Conservation (phyloP, 768 basidiomycete species). For the Pleurotus tuber-regium region DNA sequence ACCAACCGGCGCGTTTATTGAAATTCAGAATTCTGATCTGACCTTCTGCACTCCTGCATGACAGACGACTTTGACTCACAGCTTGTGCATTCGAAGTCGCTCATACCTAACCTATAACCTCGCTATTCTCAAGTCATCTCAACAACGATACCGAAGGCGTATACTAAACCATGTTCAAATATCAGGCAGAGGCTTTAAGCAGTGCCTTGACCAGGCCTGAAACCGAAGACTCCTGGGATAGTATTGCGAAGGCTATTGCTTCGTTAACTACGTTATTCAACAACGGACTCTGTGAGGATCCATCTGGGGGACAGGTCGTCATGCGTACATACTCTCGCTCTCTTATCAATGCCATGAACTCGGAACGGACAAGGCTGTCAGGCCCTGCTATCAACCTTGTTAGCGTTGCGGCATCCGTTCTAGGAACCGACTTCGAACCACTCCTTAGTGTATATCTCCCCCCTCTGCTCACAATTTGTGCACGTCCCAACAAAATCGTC, state of each 20-base stretch:
- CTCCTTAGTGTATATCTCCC: slow-evolving; percentile 69
- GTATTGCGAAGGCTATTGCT: slow-evolving; percentile 48
- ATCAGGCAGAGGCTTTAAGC: slow-evolving; percentile 42
- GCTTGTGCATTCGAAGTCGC: no score
- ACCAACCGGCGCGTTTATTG: no score
- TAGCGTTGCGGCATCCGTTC: slow-evolving; percentile 44
- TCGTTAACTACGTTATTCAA: slow-evolving; percentile 47
- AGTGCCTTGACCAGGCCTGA: slow-evolving; percentile 46
- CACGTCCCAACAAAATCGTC: slow-evolving; percentile 78
- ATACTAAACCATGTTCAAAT: slow-evolving; percentile 11
- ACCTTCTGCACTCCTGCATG: no score
- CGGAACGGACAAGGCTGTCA: slow-evolving; percentile 74
- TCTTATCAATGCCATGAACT: slow-evolving; percentile 58
- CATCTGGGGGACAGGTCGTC: slow-evolving; percentile 46
- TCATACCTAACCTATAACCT: no score
- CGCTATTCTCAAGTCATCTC: no score
- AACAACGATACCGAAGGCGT: neutral
- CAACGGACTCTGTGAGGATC: slow-evolving; percentile 50
- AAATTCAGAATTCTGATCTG: no score
- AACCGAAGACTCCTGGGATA: slow-evolving; percentile 81
- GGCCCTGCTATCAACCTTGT: slow-evolving; percentile 65
- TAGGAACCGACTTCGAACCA: slow-evolving; percentile 64
- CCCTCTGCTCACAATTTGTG: slow-evolving; percentile 60
- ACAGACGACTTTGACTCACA: no score
- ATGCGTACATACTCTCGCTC: slow-evolving; percentile 53